Percentiles rank a stretch among this genome's conserved stretches.
Evolutionary conservation across 2,329 filamentous ascomycete genomes (phyloP).

Genomic region (Cercospora canescens): DNA sequence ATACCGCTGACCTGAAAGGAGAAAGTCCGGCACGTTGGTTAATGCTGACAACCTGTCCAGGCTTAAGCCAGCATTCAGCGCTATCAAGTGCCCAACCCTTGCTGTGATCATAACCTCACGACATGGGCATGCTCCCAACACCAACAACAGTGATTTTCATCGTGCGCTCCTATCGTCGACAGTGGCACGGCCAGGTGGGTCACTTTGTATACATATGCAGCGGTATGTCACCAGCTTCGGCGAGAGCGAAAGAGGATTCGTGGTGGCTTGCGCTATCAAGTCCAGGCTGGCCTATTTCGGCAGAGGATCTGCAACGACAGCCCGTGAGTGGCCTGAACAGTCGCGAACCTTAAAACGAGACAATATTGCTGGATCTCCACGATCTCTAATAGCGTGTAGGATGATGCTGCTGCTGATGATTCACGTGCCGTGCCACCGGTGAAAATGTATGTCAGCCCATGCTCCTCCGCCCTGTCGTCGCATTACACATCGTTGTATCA

Average conservation of each 20-base stretch:
- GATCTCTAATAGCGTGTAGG: neutral
- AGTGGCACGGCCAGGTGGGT: neutral
- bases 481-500: neutral
- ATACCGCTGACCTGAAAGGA: neutral
- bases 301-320: neutral
- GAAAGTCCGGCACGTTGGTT: neutral
- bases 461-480: neutral
- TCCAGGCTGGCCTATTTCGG: neutral
- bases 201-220: neutral
- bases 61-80: neutral
- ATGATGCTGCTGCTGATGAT: neutral
- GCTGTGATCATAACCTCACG: neutral
- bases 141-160: neutral
- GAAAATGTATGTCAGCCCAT: neutral
- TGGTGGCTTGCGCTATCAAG: neutral
- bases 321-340: neutral
- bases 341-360: neutral
- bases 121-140: neutral
- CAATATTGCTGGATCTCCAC: neutral
- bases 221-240: neutral
- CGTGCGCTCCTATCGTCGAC: neutral
- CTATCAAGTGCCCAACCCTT: neutral
- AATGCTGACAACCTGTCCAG: neutral
- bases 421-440: neutral
- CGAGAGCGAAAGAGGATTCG: neutral